Evolutionary conservation across 169 alveolate genomes (phyloP).

Genomic region (Cryptosporidium ubiquitum): DNA sequence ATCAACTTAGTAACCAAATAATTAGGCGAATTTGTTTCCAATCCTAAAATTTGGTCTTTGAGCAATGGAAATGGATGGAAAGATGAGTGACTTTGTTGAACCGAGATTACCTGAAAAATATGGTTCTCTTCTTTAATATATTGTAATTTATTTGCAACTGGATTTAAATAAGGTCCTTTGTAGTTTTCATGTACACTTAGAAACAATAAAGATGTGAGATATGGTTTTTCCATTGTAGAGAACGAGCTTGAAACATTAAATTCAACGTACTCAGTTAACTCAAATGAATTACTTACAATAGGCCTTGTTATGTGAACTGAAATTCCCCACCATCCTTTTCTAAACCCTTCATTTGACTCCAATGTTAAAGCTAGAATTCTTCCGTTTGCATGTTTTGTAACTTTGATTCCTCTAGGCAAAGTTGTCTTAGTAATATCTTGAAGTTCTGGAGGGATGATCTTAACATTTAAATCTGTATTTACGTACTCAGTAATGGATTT

Average conservation of each 20-base stretch:
- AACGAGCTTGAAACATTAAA: conserved; percentile 30
- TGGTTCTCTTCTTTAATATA: background rate
- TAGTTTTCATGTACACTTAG: conserved; percentile 29
- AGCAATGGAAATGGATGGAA: conserved; percentile 67
- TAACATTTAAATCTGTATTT: conserved; percentile 10
- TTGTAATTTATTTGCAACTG: conserved; percentile 17
- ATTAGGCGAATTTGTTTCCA: conserved; percentile 54
- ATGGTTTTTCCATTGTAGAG: conserved; percentile 35
- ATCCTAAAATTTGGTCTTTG: conserved; percentile 13
- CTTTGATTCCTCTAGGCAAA: background rate
- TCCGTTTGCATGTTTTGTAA: background rate
- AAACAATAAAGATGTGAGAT: conserved; percentile 49
- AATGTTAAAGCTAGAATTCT: background rate
- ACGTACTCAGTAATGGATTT: conserved; percentile 5
- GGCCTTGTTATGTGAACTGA: conserved; percentile 39
- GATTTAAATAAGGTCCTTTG: conserved; percentile 40
- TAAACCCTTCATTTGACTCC: conserved; percentile 47
- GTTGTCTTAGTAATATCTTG: background rate
- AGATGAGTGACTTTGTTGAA: conserved; percentile 57
- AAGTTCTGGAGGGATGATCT: conserved; percentile 3
- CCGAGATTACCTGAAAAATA: conserved; percentile 12
- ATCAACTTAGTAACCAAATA: conserved; percentile 13
- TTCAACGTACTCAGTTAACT: conserved; percentile 27
- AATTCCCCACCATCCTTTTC: conserved; percentile 69
- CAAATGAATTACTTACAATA: background rate